Evolutionary conservation across 2,329 filamentous ascomycete species (phyloP).

Genomic region (Akanthomyces uredinophilus): DNA sequence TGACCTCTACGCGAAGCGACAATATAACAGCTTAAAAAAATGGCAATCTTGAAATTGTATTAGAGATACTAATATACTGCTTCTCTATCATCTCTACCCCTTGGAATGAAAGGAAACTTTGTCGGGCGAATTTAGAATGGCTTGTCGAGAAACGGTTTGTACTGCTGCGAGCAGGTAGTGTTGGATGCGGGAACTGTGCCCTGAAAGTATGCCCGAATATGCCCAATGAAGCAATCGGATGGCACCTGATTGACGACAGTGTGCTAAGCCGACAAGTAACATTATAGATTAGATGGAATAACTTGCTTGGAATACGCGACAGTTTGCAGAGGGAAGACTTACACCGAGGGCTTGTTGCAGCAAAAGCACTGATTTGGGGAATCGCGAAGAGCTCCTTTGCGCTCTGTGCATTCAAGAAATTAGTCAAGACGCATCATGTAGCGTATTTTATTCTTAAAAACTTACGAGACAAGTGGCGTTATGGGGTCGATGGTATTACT

Average conservation of each 20-base stretch:
- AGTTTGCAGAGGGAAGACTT: constrained; percentile 21
- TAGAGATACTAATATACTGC: too few species aligned
- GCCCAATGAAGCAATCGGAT: constrained; percentile 31
- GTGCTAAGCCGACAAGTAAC: not conserved
- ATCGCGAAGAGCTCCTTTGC: constrained; percentile 23
- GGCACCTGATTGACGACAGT: constrained; percentile 20
- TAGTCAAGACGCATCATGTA: not conserved
- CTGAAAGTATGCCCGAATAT: constrained; percentile 33
- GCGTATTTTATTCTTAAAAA: too few species aligned
- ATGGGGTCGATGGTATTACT: constrained; percentile 35
- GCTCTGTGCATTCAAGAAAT: not conserved
- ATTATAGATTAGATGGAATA: not conserved
- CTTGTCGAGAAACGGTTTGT: not conserved
- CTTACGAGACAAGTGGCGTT: constrained; percentile 26
- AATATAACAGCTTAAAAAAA: too few species aligned
- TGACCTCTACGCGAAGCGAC: too few species aligned
- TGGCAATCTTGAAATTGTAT: too few species aligned
- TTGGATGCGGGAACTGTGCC: constrained; percentile 28
- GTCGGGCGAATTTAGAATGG: too few species aligned
- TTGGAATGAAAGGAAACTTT: too few species aligned
- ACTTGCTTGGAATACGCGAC: not conserved
- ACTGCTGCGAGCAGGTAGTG: constrained; percentile 28
- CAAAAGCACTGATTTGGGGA: constrained; percentile 27
- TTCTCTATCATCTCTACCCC: too few species aligned
- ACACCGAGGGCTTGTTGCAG: constrained; percentile 30